Evolutionary conservation across 2,329 filamentous ascomycete genomes (phyloP), one percentile per base, ranked within the genome.

Genomic region (Helicocarpus griseus): DNA sequence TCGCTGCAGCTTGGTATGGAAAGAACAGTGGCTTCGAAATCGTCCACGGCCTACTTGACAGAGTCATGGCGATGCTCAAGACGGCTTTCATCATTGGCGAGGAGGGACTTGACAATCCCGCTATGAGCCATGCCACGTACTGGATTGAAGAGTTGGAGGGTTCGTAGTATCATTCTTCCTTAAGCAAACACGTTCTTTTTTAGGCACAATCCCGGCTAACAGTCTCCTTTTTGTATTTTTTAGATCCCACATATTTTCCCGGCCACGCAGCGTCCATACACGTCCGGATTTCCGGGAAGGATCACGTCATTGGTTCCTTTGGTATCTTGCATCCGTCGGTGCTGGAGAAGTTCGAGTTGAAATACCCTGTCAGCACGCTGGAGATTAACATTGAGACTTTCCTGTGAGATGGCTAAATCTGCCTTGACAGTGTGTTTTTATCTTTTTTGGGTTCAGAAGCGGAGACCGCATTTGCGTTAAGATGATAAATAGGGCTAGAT

Each of bases 381-480:
- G 93, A 98, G 76, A 80, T 98, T 67, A 95, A 97, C 71, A 80
- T 97, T 29, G 91, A 97, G 72, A 81, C 87, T 59, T 94, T 98
- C 78, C 76, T 96, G 73, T 95, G 58, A 66, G 55, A 17, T 43
- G n/a, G n/a, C n/a, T n/a, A n/a, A n/a, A n/a, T n/a, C n/a, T n/a
- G n/a, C n/a, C n/a, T n/a, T n/a, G n/a, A n/a, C n/a, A n/a, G n/a
- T n/a, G n/a, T n/a, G n/a, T 31, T 40, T 24, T 35, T 26, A 5
- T 17, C 5, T n/a, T n/a, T n/a, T n/a, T n/a, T n/a, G n/a, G n/a
- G n/a, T n/a, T n/a, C n/a, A n/a, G n/a, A n/a, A n/a, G n/a, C n/a
- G n/a, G n/a, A n/a, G n/a, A n/a, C 24, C 28, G 4, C 36, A 26
- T 17, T 43, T 9, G 24, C 24, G 21, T 28, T 26, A 7, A 24